phyloP scores from a whole-genome alignment of 805 yeast species.

The Candida boleticola region DNA sequence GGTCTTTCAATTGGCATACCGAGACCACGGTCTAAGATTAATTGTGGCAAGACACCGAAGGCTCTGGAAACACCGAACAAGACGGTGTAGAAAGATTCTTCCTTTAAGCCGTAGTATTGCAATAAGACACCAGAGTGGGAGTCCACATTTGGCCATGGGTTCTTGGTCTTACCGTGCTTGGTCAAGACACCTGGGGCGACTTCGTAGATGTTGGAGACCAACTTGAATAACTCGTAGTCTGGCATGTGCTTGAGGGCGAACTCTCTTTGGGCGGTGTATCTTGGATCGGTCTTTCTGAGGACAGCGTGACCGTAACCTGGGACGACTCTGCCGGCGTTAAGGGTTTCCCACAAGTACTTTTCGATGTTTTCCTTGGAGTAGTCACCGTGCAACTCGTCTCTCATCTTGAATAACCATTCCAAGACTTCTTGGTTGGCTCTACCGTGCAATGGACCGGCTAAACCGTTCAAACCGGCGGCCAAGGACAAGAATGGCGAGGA shows the following conservation, averaged over 20 bases:
- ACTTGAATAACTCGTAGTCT: constrained; percentile 60
- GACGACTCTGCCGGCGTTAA: constrained; percentile 72
- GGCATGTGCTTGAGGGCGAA: constrained; percentile 64
- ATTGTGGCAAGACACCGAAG: constrained; percentile 74
- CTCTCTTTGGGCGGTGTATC: constrained; percentile 71
- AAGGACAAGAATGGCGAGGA: constrained; percentile 74
- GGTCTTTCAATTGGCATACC: constrained; percentile 85
- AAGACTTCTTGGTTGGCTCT: constrained; percentile 85
- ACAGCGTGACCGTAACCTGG: constrained; percentile 93
- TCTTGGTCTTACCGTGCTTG: constrained; percentile 80
- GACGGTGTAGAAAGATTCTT: constrained; percentile 74
- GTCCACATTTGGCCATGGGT: constrained; percentile 85
- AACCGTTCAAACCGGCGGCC: constrained; percentile 77
- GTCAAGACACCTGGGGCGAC: constrained; percentile 74
- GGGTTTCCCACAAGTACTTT: constrained; percentile 66
- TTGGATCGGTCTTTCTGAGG: constrained; percentile 77
- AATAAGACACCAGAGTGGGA: constrained; percentile 76
- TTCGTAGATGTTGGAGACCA: constrained; percentile 63
- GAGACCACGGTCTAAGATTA: constrained; percentile 73
- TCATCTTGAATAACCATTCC: constrained; percentile 66
- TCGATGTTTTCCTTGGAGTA: constrained; percentile 53
- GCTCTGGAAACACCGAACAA: constrained; percentile 82
- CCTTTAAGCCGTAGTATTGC: constrained; percentile 76
- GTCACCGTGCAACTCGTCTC: constrained; percentile 62
- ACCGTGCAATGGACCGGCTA: constrained; percentile 87